Evolutionary conservation across 352 stramenopile genomes (phyloP).

Genomic region (Phytophthora europaea): DNA sequence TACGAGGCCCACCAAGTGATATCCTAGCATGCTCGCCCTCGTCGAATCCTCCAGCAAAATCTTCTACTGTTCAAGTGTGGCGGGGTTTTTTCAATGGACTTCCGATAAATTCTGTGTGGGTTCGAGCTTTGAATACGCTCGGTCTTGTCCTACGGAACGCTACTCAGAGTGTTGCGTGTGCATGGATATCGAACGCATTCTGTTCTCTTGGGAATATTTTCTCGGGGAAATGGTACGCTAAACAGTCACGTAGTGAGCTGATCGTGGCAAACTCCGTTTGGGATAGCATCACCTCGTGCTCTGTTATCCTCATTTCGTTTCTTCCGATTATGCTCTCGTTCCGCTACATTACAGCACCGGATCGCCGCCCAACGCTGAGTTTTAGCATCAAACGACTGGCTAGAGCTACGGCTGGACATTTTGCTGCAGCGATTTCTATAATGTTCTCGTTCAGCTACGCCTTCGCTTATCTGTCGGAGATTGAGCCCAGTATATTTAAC

Average conservation of each 20-base stretch:
- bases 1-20: neutral
- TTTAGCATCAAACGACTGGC: constrained; percentile 10
- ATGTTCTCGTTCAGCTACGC: constrained; percentile 7
- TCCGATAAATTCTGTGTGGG: neutral
- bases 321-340: constrained; percentile 8
- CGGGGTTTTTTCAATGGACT: neutral
- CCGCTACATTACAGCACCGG: neutral
- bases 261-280: constrained; percentile 19
- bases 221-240: constrained; percentile 11
- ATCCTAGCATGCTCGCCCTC: neutral
- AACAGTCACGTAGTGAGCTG: constrained; percentile 15
- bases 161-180: constrained; percentile 9
- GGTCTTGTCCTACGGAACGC: constrained; percentile 15
- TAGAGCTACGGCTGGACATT: neutral
- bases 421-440: neutral
- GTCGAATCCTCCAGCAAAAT: neutral
- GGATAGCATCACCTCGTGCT: constrained; percentile 8
- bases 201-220: constrained; percentile 27
- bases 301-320: constrained; percentile 7
- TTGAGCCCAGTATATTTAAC: neutral
- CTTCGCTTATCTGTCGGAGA: neutral
- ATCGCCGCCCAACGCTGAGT: neutral
- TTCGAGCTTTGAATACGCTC: constrained; percentile 2
- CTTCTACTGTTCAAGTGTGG: neutral
- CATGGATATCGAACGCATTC: constrained; percentile 12